Base-by-base conservation (phyloP, 331 rosid species). In the Quercus tomentella region DNA sequence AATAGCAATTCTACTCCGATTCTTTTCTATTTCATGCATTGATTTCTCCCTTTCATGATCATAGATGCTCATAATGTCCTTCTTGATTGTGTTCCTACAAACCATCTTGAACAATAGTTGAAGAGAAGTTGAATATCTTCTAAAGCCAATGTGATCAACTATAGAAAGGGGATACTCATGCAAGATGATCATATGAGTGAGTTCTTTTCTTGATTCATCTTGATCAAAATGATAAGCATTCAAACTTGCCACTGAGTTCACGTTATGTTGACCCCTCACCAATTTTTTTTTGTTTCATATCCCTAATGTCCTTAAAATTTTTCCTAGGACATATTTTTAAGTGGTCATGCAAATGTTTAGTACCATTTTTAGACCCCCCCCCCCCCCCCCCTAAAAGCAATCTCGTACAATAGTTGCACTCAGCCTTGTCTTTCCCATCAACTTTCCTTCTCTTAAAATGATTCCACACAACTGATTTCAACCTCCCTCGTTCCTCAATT, bases 111-210 rank as follows among this genome's bases (percentile, higher is more conserved):
- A 76, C 45, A 76, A 18, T 2, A 23, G 73, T 76, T 51, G 65
- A 62, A 65, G 31, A 6, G 4, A 1, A 67, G 5, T 51, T 12
- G 5, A 2, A 49, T 16, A 66, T 1, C 5, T 66, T 52, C 55
- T 26, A 66, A 77, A 77, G 20, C 66, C 73, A 4, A 16, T 18
- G 30, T 77, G 80, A 4, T 66, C 80, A 49, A 77, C 66, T 33
- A 77, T 77, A 43, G 51, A 43, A 43, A 43, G 51, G 15, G 15
- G 51, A 43, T 43, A 9, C 51, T 43, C 14, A 7, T 33, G 20
- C 14, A 17, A 49, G 15, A n/a, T 20, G 18, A 52, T 28, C 33
- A 52, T 30, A 5, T 22, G 23, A 8, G 15, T 6, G 1, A 77
- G 55, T 1, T 26, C 30, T 11, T 21, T 45, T 7, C 51, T 76